Conservation (phyloP, 768 basidiomycete species). For the Suillus fuscotomentosus region DNA sequence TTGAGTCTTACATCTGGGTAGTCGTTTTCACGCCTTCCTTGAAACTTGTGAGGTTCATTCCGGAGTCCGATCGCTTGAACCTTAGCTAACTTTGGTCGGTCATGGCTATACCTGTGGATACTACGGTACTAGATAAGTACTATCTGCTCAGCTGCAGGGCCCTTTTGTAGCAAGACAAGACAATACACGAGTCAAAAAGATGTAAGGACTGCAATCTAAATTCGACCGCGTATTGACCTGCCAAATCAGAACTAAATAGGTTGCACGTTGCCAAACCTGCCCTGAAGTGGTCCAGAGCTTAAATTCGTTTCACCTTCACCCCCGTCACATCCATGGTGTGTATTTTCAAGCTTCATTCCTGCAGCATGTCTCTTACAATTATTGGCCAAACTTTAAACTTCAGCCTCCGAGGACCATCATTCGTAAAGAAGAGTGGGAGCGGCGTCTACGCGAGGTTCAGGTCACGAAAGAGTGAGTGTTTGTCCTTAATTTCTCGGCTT, state of each 20-base stretch:
- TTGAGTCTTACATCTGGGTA: background rate
- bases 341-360: conserved; percentile 9
- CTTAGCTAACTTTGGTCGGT: background rate
- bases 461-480: conserved; percentile 86
- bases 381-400: background rate
- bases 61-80: no score
- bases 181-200: background rate
- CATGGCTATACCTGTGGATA: background rate
- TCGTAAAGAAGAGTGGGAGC: conserved; percentile 85
- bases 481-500: conserved; percentile 13
- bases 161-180: background rate
- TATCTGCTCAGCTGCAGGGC: background rate
- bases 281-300: conserved; percentile 36
- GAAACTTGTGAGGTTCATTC: background rate
- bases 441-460: conserved; percentile 75
- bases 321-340: conserved; percentile 31
- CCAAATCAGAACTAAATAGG: conserved; percentile 8
- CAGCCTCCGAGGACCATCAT: conserved; percentile 58
- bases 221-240: background rate
- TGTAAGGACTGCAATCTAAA: background rate
- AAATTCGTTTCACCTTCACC: conserved; percentile 26
- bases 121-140: background rate
- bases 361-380: conserved; percentile 1
- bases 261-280: conserved; percentile 25
- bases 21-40: background rate